Evolutionary conservation across 257 asterid species (phyloP).

Genomic region (Scutellaria baicalensis): DNA sequence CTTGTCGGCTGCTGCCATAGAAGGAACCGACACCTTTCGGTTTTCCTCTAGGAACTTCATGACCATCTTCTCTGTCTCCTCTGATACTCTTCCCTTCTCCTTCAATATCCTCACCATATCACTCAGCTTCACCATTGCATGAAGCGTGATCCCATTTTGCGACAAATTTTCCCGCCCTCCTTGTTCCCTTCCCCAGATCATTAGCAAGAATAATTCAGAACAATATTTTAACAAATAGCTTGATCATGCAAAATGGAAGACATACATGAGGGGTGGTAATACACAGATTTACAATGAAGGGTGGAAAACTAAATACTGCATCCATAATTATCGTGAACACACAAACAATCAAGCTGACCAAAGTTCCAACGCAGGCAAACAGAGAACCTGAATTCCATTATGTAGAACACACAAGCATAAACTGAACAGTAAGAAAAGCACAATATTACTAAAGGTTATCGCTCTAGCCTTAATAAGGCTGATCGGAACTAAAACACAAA

Average conservation of each 20-base stretch:
- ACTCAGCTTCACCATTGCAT: constrained; percentile 79
- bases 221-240: not conserved
- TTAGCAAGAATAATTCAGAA: constrained; percentile 1
- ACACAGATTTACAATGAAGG: not conserved
- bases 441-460: not conserved
- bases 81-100: constrained; percentile 84
- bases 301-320: not conserved
- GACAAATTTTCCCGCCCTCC: constrained; percentile 96
- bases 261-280: not conserved
- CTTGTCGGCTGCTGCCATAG: constrained; percentile 20
- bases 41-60: constrained; percentile 76
- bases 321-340: not conserved
- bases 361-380: not conserved
- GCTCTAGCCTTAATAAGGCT: not conserved
- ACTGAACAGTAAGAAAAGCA: not conserved
- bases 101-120: constrained; percentile 89
- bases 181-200: constrained; percentile 66
- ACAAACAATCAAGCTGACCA: not conserved
- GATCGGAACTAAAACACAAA: not conserved
- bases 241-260: not conserved
- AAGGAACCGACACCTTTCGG: constrained; percentile 59
- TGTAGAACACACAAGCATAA: not conserved
- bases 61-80: constrained; percentile 83
- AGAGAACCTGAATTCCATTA: not conserved
- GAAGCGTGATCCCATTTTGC: constrained; percentile 75